Evolutionary conservation across 192 early-diverging fungal species (phyloP).

Genomic region (Entomortierella lignicola): DNA sequence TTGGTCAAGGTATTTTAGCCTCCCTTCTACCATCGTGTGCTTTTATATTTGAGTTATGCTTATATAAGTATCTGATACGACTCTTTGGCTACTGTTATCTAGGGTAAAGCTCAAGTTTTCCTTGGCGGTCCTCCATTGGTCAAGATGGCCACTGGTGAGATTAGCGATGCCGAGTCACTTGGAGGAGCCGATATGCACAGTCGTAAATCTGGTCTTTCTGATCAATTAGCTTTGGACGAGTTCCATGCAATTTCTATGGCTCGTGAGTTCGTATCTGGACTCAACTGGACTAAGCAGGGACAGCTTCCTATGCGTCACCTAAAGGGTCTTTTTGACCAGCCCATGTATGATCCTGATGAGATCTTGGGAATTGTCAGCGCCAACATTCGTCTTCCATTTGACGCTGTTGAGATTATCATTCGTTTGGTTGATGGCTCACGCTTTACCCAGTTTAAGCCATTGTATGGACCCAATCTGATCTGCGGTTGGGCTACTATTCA

Average conservation of each 20-base stretch:
- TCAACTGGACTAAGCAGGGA: slow-evolving; percentile 69
- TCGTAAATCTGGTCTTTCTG: slow-evolving; percentile 71
- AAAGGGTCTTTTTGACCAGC: slow-evolving; percentile 63
- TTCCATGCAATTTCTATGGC: slow-evolving; percentile 71
- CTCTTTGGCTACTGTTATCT: too few species aligned
- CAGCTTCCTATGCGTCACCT: slow-evolving; percentile 60
- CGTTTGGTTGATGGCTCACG: slow-evolving; percentile 75
- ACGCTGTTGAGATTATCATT: slow-evolving; percentile 72
- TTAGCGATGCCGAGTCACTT: slow-evolving; percentile 70
- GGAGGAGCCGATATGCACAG: slow-evolving; percentile 81
- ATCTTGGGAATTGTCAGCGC: slow-evolving; percentile 72
- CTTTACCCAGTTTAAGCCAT: slow-evolving; percentile 72
- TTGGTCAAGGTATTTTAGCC: slow-evolving; percentile 66
- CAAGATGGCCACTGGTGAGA: slow-evolving; percentile 76
- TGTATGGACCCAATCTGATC: slow-evolving; percentile 73
- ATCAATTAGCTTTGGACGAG: slow-evolving; percentile 72
- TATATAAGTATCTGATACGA: neutral
- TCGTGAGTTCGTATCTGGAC: slow-evolving; percentile 68
- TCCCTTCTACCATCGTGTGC: neutral
- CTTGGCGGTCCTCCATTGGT: slow-evolving; percentile 76
- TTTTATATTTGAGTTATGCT: neutral
- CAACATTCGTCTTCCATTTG: slow-evolving; percentile 73
- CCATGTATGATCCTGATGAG: slow-evolving; percentile 69
- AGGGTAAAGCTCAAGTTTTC: slow-evolving; percentile 74
- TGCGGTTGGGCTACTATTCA: slow-evolving; percentile 75